A percentile compares a stretch with the other conserved stretches of the same genome.
Evolutionary conservation across 495 filamentous ascomycete genomes (phyloP).

Genomic region (Chaetomium tenue): DNA sequence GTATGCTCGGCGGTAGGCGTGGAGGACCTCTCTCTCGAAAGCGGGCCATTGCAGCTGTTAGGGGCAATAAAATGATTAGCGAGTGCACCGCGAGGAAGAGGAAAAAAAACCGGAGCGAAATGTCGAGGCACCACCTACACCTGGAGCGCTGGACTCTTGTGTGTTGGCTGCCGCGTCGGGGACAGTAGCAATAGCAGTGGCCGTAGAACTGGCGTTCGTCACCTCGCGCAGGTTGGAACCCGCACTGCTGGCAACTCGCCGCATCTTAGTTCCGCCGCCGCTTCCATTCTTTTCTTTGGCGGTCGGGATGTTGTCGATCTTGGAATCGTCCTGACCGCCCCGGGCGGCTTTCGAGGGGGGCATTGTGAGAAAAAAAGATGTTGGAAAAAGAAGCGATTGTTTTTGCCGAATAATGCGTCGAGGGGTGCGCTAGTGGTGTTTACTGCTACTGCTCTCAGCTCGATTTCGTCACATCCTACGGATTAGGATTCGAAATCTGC

Average conservation of each 20-base stretch:
- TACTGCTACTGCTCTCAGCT: neutral
- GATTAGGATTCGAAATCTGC: conserved; percentile 7
- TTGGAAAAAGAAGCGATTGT: neutral
- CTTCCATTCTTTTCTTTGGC: conserved; percentile 46
- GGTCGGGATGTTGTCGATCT: conserved; percentile 46
- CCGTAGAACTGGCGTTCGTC: conserved; percentile 33
- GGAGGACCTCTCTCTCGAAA: conserved; percentile 68
- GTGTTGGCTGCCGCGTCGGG: conserved; percentile 22
- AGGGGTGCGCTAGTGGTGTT: neutral
- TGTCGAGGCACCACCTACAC: conserved; percentile 27
- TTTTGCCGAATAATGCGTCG: neutral
- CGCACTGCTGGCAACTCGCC: conserved; percentile 46
- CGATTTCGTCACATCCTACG: conserved; percentile 24
- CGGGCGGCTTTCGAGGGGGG: conserved; percentile 37
- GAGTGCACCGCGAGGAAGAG: neutral
- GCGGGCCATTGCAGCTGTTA: conserved; percentile 72
- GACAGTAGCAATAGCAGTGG: conserved; percentile 28
- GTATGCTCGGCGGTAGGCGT: conserved; percentile 77
- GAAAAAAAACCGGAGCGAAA: neutral
- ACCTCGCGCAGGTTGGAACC: conserved; percentile 47
- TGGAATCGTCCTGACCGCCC: conserved; percentile 46
- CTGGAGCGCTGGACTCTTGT: conserved; percentile 32
- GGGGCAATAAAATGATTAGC: conserved; percentile 27
- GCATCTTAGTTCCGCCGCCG: conserved; percentile 41
- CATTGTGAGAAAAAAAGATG: conserved; percentile 31